Conservation (phyloP, 139 green algal species). For the Chlamydomonas asymmetrica region DNA sequence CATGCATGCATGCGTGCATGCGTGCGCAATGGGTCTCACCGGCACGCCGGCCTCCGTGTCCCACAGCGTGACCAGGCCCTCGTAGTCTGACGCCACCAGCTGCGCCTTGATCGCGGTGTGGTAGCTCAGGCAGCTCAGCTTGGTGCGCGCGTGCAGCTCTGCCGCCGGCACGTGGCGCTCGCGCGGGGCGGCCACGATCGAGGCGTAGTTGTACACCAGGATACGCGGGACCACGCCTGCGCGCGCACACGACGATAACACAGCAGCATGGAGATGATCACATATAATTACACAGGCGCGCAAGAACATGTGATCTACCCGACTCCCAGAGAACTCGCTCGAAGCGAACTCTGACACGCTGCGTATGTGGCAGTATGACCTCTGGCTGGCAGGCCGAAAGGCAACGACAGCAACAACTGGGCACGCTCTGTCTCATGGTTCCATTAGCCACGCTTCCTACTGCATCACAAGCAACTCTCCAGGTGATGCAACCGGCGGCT, state of each 20-base stretch:
- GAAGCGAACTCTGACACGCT: too few relatives aligned
- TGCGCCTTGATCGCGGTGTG: slow-evolving; percentile 42
- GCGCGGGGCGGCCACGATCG: not conserved
- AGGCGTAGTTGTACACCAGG: slow-evolving; percentile 21
- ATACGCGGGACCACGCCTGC: slow-evolving; percentile 13
- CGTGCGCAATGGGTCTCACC: slow-evolving; percentile 13
- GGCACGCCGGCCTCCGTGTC: slow-evolving; percentile 33
- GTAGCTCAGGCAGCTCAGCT: slow-evolving; percentile 84
- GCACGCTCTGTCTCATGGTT: slow-evolving; percentile 25
- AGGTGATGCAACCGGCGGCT: not conserved
- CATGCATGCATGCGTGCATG: too few relatives aligned
- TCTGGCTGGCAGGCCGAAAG: too few relatives aligned
- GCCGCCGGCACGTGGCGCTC: slow-evolving; percentile 33
- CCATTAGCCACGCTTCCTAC: not conserved
- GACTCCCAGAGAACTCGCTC: too few relatives aligned
- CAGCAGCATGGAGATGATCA: too few relatives aligned
- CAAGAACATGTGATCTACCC: too few relatives aligned
- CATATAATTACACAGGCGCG: too few relatives aligned
- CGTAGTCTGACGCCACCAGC: slow-evolving; percentile 36
- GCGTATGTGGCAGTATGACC: too few relatives aligned
- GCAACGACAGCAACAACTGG: too few relatives aligned
- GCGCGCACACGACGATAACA: too few relatives aligned
- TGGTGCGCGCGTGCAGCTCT: slow-evolving; percentile 77
- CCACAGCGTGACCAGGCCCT: slow-evolving; percentile 76
- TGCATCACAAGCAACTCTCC: not conserved